phyloP scores from a whole-genome alignment of 495 filamentous ascomycete genomes.

The Aspergillus hancockii region DNA sequence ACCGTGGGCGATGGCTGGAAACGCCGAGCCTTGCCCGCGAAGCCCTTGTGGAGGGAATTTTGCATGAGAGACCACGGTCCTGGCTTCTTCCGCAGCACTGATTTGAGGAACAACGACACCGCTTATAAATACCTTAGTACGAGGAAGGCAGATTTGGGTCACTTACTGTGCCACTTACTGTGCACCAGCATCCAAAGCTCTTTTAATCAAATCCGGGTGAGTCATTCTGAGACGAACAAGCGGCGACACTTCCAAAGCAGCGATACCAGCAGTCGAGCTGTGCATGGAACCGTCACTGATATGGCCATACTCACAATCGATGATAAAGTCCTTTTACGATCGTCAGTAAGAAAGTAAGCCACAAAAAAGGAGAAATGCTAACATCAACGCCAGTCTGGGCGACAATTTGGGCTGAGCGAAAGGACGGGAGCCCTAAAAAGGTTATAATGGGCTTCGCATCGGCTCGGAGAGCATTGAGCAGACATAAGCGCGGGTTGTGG shows the following conservation, averaged over 20 bases:
- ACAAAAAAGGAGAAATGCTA: background rate
- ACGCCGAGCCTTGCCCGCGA: constrained; percentile 32
- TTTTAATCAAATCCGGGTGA: constrained; percentile 31
- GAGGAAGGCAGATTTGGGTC: background rate
- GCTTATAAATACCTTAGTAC: constrained; percentile 16
- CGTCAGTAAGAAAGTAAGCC: background rate
- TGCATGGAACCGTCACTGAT: constrained; percentile 75
- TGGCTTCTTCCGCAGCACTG: constrained; percentile 67
- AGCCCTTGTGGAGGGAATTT: constrained; percentile 35
- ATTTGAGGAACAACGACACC: constrained; percentile 65
- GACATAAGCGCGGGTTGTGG: constrained; percentile 25
- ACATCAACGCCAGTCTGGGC: constrained; percentile 35
- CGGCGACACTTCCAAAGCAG: constrained; percentile 64
- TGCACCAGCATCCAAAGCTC: constrained; percentile 62
- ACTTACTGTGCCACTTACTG: constrained; percentile 50
- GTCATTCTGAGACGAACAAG: constrained; percentile 68
- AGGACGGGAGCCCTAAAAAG: constrained; percentile 34
- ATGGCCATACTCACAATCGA: constrained; percentile 32
- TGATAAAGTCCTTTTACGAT: constrained; percentile 28
- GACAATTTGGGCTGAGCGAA: constrained; percentile 32
- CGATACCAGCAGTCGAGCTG: constrained; percentile 73
- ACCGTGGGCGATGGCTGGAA: constrained; percentile 27
- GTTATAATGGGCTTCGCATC: constrained; percentile 33
- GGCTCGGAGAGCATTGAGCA: constrained; percentile 31
- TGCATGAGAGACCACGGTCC: constrained; percentile 55